Base-by-base conservation (phyloP, 2,329 filamentous ascomycete genomes). In the Leptographium procerum region DNA sequence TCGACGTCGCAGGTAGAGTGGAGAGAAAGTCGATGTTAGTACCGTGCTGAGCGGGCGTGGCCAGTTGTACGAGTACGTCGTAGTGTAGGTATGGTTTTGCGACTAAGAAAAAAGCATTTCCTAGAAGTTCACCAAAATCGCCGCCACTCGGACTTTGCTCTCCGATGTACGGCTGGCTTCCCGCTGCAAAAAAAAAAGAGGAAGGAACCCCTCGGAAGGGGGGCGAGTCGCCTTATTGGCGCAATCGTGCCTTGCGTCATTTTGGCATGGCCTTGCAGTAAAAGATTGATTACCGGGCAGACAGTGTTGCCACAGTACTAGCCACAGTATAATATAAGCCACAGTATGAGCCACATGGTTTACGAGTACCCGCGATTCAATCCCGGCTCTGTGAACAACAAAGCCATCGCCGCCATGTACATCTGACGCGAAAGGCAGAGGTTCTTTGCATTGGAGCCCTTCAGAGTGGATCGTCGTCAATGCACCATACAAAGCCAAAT, bases 161-260 rank as follows among this genome's bases (percentile, higher is more conserved):
- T 61, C 61, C 59, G 61, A 61, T 55, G 50, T 54, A 61, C 61
- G 61, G 61, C 57, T 52, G n/a, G n/a, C n/a, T 34, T 19, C 16
- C 40, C 40, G 40, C 56, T 24, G 13, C 53, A 22, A 29, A 13
- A 28, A 16, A 40, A 28, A 47, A 22, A 29, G 7, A 28, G 14
- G 48, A 28, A 47, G 55, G 47, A 56, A 31, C 43, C 43, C 24
- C 14, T 50, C 45, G 22, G 45, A n/a, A 26, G 22, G 31, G 22
- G n/a, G 22, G 36, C 52, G 24, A 16, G 36, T 40, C n/a, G 26
- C 28, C 40, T 47, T 9, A 55, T 55, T 55, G 53, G 53, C 33
- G 14, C 53, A 45, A 22, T n/a, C 22, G 16, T 3, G 26, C 4
- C 40, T 55, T 55, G 53, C 53, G 53, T 55, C 53, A 55, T 55